Evolutionary conservation across 805 yeast species (phyloP).

Genomic region (Suhomyces tanzawaensis): DNA sequence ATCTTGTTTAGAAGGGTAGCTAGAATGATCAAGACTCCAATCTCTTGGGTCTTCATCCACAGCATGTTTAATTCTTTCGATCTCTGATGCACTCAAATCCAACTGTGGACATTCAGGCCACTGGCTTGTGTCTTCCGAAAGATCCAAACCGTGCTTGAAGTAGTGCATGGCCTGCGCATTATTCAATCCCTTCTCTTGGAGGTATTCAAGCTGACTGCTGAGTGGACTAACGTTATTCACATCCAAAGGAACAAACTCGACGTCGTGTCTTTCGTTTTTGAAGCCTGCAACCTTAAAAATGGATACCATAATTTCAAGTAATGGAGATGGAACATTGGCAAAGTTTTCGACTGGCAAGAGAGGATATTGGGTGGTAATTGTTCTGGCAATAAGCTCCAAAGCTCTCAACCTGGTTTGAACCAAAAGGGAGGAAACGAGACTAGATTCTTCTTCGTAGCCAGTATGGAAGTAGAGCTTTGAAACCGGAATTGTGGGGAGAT

Average conservation of each 20-base stretch:
- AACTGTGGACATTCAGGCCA: slow-evolving; percentile 21
- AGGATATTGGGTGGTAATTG: not conserved
- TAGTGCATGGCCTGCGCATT: slow-evolving; percentile 22
- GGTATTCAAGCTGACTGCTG: slow-evolving; percentile 24
- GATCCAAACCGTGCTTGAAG: slow-evolving; percentile 22
- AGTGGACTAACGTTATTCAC: slow-evolving; percentile 39
- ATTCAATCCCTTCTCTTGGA: slow-evolving; percentile 21
- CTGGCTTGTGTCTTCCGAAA: slow-evolving; percentile 11
- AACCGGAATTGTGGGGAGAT: slow-evolving; percentile 36
- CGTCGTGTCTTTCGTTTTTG: slow-evolving; percentile 32
- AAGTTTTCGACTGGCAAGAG: slow-evolving; percentile 4
- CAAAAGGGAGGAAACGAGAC: slow-evolving; percentile 24
- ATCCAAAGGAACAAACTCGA: slow-evolving; percentile 35
- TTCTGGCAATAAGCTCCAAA: slow-evolving; percentile 27
- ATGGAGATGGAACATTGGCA: slow-evolving; percentile 29
- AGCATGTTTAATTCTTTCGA: slow-evolving; percentile 13
- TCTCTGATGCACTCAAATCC: slow-evolving; percentile 12
- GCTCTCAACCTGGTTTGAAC: slow-evolving; percentile 42
- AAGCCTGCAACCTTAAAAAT: slow-evolving; percentile 31
- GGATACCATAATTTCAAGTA: slow-evolving; percentile 46
- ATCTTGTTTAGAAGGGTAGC: slow-evolving; percentile 8
- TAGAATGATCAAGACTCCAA: slow-evolving; percentile 13
- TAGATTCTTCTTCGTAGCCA: slow-evolving; percentile 15
- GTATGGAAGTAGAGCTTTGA: slow-evolving; percentile 22
- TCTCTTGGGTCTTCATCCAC: slow-evolving; percentile 7